phyloP scores from a whole-genome alignment of 331 rosid genomes.

The Malus hybrid region DNA sequence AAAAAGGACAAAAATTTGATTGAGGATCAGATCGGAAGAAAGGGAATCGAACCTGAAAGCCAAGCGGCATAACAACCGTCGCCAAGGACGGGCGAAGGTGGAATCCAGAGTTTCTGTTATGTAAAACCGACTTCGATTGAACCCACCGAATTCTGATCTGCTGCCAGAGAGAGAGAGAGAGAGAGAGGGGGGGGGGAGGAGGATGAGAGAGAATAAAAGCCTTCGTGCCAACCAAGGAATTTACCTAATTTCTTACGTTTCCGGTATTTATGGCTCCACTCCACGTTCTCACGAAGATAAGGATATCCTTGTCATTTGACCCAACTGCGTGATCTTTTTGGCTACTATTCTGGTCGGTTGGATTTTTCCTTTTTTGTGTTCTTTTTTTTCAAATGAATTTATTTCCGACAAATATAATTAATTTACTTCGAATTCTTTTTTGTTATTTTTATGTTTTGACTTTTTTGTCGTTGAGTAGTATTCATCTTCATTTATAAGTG shows the following conservation, averaged over 20 bases:
- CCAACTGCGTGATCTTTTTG: not conserved
- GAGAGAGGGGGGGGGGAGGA: too few relatives aligned
- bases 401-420: too few relatives aligned
- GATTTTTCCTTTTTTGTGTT: too few relatives aligned
- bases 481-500: fast-evolving
- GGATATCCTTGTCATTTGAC: not conserved
- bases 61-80: conserved; percentile 87
- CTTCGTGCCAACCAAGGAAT: conserved; percentile 16
- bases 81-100: conserved; percentile 81
- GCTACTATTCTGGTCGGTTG: not conserved
- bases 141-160: conserved; percentile 1
- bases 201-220: not conserved
- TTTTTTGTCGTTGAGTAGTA: too few relatives aligned
- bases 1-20: not conserved
- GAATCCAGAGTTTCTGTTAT: conserved; percentile 74
- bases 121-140: not conserved
- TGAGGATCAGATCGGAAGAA: not conserved
- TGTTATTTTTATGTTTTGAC: too few relatives aligned
- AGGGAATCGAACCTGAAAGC: conserved; percentile 47
- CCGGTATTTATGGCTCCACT: not conserved
- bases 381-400: not conserved
- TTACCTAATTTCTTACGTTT: conserved; percentile 7
- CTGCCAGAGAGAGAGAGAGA: not conserved
- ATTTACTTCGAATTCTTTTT: too few relatives aligned
- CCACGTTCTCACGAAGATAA: too few relatives aligned